Percentiles rank a stretch among this genome's conserved stretches.
Evolutionary conservation across 2,329 filamentous ascomycete species (phyloP).

Genomic region (Calycina marina): DNA sequence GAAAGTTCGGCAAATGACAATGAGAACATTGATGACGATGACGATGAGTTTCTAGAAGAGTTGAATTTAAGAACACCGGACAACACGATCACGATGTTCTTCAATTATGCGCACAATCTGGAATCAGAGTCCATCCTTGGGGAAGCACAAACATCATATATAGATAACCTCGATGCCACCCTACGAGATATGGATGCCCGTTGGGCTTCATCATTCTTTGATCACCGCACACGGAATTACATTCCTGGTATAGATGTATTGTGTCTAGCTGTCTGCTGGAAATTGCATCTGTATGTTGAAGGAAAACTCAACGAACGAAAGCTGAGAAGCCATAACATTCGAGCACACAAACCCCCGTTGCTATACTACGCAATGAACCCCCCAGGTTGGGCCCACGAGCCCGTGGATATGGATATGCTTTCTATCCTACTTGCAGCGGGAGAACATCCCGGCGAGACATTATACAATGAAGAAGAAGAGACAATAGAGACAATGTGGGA

Average conservation of each 20-base stretch:
- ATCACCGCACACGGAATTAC: background rate
- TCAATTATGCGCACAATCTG: conserved; percentile 1
- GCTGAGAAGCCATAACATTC: background rate
- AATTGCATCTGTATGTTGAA: no score
- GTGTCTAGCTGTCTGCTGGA: no score
- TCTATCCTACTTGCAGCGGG: background rate
- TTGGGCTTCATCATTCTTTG: background rate
- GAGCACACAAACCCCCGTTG: background rate
- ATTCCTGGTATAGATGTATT: background rate
- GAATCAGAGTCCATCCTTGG: background rate
- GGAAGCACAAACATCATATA: background rate
- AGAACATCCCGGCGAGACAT: background rate
- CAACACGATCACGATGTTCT: conserved; percentile 1
- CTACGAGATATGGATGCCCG: background rate
- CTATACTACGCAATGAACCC: conserved; percentile 1
- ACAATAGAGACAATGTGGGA: background rate
- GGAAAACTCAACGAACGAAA: no score
- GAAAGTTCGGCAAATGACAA: no score
- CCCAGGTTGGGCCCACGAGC: conserved; percentile 1
- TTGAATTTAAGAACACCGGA: background rate
- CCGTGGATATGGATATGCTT: conserved; percentile 1
- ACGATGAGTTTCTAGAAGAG: background rate
- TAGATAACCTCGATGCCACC: background rate
- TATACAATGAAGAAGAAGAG: background rate
- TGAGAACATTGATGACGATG: background rate